Percentiles rank a stretch among this genome's conserved stretches.
Evolutionary conservation across 2,329 filamentous ascomycete species (phyloP).

Genomic region (Aspergillus caelatus): DNA sequence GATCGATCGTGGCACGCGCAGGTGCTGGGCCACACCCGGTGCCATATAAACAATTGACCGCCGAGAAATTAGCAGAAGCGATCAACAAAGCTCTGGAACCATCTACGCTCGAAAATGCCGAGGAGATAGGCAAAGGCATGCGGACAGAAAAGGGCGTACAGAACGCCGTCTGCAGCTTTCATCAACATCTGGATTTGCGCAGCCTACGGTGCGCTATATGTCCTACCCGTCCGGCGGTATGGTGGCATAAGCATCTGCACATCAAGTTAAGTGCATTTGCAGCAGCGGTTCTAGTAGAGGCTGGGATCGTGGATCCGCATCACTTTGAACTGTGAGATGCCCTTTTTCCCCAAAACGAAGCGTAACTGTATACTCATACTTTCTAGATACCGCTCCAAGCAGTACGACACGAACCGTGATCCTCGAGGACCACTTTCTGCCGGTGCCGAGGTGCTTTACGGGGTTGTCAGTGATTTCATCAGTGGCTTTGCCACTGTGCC

Average conservation of each 20-base stretch:
- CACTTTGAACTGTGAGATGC: constrained; percentile 70
- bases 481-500: constrained; percentile 79
- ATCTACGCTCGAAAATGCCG: constrained; percentile 59
- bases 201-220: constrained; percentile 70
- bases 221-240: constrained; percentile 70
- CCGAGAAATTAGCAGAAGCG: constrained; percentile 66
- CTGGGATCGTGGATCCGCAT: constrained; percentile 66
- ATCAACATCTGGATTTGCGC: constrained; percentile 68
- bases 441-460: constrained; percentile 75
- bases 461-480: constrained; percentile 77
- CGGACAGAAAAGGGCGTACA: constrained; percentile 66
- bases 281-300: constrained; percentile 68
- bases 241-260: constrained; percentile 71
- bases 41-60: constrained; percentile 68
- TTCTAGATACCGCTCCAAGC: constrained; percentile 55
- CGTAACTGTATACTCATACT: constrained; percentile 4
- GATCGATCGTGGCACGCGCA: constrained; percentile 71
- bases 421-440: constrained; percentile 80
- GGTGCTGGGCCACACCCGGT: constrained; percentile 73
- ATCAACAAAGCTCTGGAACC: constrained; percentile 64
- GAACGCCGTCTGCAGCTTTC: constrained; percentile 68
- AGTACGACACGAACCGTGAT: constrained; percentile 78
- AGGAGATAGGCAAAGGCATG: constrained; percentile 65
- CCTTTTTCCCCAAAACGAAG: constrained; percentile 16
- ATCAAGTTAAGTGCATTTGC: constrained; percentile 72